phyloP scores from a whole-genome alignment of 768 basidiomycete species.

The Pleurotus platypus region DNA sequence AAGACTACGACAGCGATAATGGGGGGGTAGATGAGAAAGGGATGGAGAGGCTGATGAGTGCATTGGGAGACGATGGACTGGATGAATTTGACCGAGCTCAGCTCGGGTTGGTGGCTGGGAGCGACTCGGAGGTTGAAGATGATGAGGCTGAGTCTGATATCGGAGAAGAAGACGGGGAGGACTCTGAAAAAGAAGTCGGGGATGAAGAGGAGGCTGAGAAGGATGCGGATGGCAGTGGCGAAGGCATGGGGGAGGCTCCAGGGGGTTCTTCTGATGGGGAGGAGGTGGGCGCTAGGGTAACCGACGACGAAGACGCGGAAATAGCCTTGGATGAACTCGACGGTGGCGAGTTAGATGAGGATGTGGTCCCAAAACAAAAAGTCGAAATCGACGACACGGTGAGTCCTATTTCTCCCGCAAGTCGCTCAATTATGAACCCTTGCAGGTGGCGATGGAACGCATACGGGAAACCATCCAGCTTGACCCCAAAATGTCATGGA shows the following conservation, averaged over 20 bases:
- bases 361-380: constrained; percentile 79
- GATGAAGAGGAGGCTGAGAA: constrained; percentile 28
- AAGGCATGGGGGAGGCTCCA: constrained; percentile 9
- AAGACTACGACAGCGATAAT: neutral
- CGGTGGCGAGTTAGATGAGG: constrained; percentile 60
- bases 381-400: constrained; percentile 81
- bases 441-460: constrained; percentile 71
- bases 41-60: constrained; percentile 52
- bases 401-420: constrained; percentile 18
- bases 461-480: constrained; percentile 77
- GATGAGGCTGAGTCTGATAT: constrained; percentile 10
- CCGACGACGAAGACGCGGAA: constrained; percentile 37
- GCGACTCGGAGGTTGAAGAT: constrained; percentile 14
- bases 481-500: constrained; percentile 76
- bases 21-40: constrained; percentile 54
- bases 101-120: constrained; percentile 38
- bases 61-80: constrained; percentile 61
- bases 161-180: constrained; percentile 21
- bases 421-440: neutral
- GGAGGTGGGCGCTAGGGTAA: constrained; percentile 14
- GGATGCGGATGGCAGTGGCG: constrained; percentile 22
- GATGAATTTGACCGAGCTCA: constrained; percentile 63
- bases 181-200: constrained; percentile 26
- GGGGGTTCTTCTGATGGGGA: constrained; percentile 15
- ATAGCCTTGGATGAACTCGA: constrained; percentile 70